phyloP scores from a whole-genome alignment of 1,284 basidiomycete genomes.

The Microbotryum intermedium region DNA sequence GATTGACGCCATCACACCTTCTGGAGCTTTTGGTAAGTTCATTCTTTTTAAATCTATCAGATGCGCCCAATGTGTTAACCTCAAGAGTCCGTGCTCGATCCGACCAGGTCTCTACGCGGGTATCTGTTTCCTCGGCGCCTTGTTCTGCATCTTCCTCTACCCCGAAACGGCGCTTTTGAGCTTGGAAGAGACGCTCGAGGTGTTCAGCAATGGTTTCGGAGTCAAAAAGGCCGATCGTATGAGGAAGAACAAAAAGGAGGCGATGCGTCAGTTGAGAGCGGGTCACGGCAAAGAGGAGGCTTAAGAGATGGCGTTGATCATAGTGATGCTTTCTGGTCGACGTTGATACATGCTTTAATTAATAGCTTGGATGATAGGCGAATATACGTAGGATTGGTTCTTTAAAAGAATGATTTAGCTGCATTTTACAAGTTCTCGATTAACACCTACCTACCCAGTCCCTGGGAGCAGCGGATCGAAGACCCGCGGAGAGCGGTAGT shows the following conservation, averaged over 20 bases:
- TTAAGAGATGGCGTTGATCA: too few species aligned
- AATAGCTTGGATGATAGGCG: too few species aligned
- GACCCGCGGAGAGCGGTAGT: too few species aligned
- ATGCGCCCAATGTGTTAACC: too few species aligned
- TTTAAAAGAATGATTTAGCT: too few species aligned
- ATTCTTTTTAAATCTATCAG: not conserved
- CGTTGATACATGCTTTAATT: too few species aligned
- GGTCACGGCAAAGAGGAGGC: too few species aligned
- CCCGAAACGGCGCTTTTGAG: slow-evolving; percentile 64
- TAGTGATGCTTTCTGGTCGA: too few species aligned
- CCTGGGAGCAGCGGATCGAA: too few species aligned
- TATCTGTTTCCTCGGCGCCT: slow-evolving; percentile 59
- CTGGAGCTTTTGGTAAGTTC: slow-evolving; percentile 60
- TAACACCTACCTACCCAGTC: too few species aligned
- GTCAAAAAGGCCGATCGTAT: slow-evolving; percentile 40
- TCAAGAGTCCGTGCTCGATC: not conserved
- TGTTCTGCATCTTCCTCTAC: slow-evolving; percentile 62
- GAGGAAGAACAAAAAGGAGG: slow-evolving; percentile 25
- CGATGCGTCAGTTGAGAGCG: not conserved
- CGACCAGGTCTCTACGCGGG: slow-evolving; percentile 59
- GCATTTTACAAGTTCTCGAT: too few species aligned
- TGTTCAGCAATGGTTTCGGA: slow-evolving; percentile 45
- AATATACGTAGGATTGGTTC: too few species aligned
- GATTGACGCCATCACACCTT: slow-evolving; percentile 63
- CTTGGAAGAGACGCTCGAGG: slow-evolving; percentile 58